Base-by-base conservation (phyloP, 2,329 filamentous ascomycete genomes). In the Clonostachys chloroleuca region DNA sequence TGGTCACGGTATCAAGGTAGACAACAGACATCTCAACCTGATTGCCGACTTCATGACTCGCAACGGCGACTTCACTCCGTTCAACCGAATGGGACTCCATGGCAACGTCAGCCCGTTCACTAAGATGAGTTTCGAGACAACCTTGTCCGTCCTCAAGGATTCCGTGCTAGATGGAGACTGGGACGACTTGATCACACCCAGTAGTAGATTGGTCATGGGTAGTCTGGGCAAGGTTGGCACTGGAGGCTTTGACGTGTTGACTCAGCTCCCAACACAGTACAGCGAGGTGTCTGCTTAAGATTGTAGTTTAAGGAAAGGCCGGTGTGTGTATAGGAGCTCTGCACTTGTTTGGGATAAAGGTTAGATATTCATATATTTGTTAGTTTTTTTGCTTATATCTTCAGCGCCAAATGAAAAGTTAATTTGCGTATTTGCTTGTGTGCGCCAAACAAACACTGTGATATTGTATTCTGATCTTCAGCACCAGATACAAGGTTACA, bases 61-160 rank as follows among this genome's bases (percentile, higher is more conserved):
- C 46, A 86, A 84, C 50, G 94, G 94, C 54, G 84, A 83, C 2
- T 99, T 95, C 71, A 87, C 84, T 43, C 86, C 94, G 1, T 99
- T 99, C 72, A 96, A 89, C 69, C 87, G 94, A 43, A 95, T 89
- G 62, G 94, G 92, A 2, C 74, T 99, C 51, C 84, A 83, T 61
- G 84, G 88, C 54, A 92, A 89, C 59, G 86, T 92, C 30, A 92
- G 86, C 55, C 91, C 94, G 0, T 92, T 99, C 57, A 92, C 94
- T 69, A 97, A 97, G 78, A 97, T 97, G 92, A 95, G 89, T 66
- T 99, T 97, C 71, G 94, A 99, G 78, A 99, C 94, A 5, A 99
- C 94, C 3, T 80, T 97, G 37, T 86, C 87, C 1, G 96, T 96
- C 74, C 76, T 99, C 59, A 92, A 88, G 66, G 94, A 97, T 62